Percentiles rank a stretch among this genome's conserved stretches.
These are phyloP conservation scores for Xylariomycetidae sp. DNA, from an alignment of 2,329 filamentous ascomycete species.

Conservation along the genomic window DNA sequence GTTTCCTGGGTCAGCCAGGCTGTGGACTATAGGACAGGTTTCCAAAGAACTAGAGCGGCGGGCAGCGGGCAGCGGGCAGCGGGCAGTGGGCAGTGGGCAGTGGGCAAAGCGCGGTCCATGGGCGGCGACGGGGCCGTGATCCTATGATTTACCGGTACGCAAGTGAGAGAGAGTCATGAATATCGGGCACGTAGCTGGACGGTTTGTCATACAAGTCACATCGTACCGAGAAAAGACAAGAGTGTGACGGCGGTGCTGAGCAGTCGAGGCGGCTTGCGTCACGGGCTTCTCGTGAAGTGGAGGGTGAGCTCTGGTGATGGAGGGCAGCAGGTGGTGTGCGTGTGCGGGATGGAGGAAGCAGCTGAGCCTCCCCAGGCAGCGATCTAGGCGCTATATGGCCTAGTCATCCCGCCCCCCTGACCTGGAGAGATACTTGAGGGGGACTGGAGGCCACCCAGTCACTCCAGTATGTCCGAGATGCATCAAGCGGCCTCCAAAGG, in stretches of 20 bases:
- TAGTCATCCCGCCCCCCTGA: slow-evolving; percentile 13
- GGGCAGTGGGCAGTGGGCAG: too few relatives aligned
- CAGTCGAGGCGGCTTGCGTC: slow-evolving; percentile 16
- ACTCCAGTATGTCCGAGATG: too few relatives aligned
- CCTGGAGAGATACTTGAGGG: too few relatives aligned
- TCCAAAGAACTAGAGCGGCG: not conserved
- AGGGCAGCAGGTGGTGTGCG: slow-evolving; percentile 2
- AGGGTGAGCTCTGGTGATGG: slow-evolving; percentile 8
- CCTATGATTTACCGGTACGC: slow-evolving; percentile 16
- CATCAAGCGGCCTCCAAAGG: too few relatives aligned
- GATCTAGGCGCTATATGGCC: slow-evolving; percentile 11
- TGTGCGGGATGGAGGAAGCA: slow-evolving; percentile 5
- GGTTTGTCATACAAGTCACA: slow-evolving; percentile 20
- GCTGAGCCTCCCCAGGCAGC: slow-evolving; percentile 16
- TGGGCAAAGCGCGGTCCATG: slow-evolving; percentile 18
- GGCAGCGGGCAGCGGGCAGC: too few relatives aligned
- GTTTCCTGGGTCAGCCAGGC: not conserved
- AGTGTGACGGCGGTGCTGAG: slow-evolving; percentile 6
- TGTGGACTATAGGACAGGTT: not conserved
- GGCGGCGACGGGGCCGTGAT: slow-evolving; percentile 12
- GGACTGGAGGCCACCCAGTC: slow-evolving; percentile 1
- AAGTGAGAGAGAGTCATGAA: slow-evolving; percentile 11
- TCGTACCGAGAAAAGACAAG: slow-evolving; percentile 13
- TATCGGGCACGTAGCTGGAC: slow-evolving; percentile 9
- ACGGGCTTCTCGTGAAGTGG: slow-evolving; percentile 13